phyloP scores from a whole-genome alignment of 768 basidiomycete genomes.

The Tylopilus rubrobrunneus region DNA sequence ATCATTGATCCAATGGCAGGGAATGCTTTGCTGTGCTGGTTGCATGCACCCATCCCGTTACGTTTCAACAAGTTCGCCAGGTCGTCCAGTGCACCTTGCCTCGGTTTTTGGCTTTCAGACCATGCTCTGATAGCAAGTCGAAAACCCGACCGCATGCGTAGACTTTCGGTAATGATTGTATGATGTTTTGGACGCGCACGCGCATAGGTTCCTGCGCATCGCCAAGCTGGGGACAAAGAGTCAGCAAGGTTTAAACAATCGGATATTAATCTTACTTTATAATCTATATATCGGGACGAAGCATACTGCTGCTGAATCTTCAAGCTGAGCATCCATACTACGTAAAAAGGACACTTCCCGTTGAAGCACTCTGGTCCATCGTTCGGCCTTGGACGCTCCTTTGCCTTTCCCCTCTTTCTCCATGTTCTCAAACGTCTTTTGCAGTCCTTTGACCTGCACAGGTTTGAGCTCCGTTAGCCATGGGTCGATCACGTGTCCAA shows the following conservation, averaged over 20 bases:
- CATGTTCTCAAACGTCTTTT: slow-evolving; percentile 82
- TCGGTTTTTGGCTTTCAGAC: slow-evolving; percentile 88
- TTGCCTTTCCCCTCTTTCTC: slow-evolving; percentile 80
- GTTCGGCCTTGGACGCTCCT: slow-evolving; percentile 75
- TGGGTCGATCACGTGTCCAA: slow-evolving; percentile 81
- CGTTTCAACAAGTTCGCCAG: slow-evolving; percentile 71
- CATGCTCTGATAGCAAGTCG: slow-evolving; percentile 81
- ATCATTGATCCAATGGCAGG: slow-evolving; percentile 69
- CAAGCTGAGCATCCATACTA: too few species aligned
- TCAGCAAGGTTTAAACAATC: not conserved
- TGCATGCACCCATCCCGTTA: slow-evolving; percentile 75
- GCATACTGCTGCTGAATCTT: too few species aligned
- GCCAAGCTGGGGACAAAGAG: slow-evolving; percentile 61
- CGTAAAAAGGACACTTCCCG: too few species aligned
- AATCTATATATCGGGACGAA: slow-evolving; percentile 84
- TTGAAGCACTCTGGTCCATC: slow-evolving; percentile 72
- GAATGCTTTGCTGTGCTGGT: slow-evolving; percentile 78
- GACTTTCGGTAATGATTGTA: slow-evolving; percentile 88
- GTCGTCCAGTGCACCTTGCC: slow-evolving; percentile 84
- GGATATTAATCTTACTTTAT: slow-evolving; percentile 55
- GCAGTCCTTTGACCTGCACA: slow-evolving; percentile 93
- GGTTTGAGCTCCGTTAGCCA: slow-evolving; percentile 87
- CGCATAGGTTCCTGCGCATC: slow-evolving; percentile 85
- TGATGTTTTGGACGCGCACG: slow-evolving; percentile 73
- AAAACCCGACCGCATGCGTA: slow-evolving; percentile 93